Conservation (phyloP, 2,329 filamentous ascomycete species). For the Stachybotrys chlorohalonatus region DNA sequence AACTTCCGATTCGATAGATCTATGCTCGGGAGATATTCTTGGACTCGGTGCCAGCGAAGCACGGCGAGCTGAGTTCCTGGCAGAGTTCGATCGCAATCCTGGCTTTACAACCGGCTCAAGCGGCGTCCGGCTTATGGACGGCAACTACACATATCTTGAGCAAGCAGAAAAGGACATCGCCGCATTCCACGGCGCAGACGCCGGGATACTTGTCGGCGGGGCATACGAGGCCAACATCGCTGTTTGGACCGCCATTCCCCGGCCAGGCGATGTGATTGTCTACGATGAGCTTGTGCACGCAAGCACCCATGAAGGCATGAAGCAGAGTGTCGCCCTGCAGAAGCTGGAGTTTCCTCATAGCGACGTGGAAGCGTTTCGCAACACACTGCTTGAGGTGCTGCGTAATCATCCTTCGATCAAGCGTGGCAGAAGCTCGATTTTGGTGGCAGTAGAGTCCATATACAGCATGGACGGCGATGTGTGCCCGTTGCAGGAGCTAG, state of each 20-base stretch:
- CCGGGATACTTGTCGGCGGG: constrained; percentile 51
- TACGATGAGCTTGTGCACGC: constrained; percentile 61
- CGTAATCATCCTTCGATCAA: constrained; percentile 18
- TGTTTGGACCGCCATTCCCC: constrained; percentile 39
- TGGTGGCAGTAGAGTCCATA: constrained; percentile 31
- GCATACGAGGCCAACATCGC: constrained; percentile 46
- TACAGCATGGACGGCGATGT: constrained; percentile 41
- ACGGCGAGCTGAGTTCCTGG: constrained; percentile 38
- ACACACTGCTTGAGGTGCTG: constrained; percentile 21
- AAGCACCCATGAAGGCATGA: constrained; percentile 57
- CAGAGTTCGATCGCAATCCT: constrained; percentile 32
- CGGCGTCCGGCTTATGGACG: constrained; percentile 56
- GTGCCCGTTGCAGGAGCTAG: constrained; percentile 25
- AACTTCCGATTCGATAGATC: constrained; percentile 30
- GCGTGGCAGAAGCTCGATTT: constrained; percentile 19
- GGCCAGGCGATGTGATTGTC: constrained; percentile 45
- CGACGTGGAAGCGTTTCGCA: constrained; percentile 20
- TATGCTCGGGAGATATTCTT: constrained; percentile 59
- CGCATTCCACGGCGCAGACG: constrained; percentile 47
- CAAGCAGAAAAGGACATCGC: constrained; percentile 52
- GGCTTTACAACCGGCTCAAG: constrained; percentile 36
- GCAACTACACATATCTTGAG: constrained; percentile 49
- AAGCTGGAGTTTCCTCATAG: constrained; percentile 39
- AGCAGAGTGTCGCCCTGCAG: constrained; percentile 38
- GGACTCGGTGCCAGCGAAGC: constrained; percentile 40